Conservation (phyloP, 2,329 filamentous ascomycete genomes). For the Monosporascus sp. region DNA sequence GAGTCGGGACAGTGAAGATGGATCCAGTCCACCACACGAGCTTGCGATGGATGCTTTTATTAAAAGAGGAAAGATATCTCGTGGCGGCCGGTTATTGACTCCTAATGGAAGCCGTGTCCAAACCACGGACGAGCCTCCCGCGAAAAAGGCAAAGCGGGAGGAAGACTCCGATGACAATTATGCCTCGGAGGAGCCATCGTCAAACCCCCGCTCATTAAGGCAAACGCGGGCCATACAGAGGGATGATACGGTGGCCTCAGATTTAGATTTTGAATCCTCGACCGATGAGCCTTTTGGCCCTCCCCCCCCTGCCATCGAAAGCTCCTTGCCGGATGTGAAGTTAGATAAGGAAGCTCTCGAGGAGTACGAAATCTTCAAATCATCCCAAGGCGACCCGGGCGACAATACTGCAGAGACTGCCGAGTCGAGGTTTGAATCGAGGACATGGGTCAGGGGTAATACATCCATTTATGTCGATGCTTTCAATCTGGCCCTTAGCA, state of each 20-base stretch:
- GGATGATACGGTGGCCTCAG: slow-evolving; percentile 21
- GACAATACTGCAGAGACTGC: slow-evolving; percentile 36
- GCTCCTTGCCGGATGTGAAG: slow-evolving; percentile 62
- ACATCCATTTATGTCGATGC: slow-evolving; percentile 96
- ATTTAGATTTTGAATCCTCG: slow-evolving; percentile 28
- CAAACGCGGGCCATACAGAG: slow-evolving; percentile 7
- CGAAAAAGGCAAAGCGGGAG: slow-evolving; percentile 31
- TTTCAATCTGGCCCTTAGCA: slow-evolving; percentile 88
- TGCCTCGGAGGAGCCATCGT: slow-evolving; percentile 20
- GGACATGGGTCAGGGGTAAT: slow-evolving; percentile 67
- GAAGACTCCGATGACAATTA: slow-evolving; percentile 27
- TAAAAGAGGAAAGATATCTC: slow-evolving; percentile 12
- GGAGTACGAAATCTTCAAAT: slow-evolving; percentile 69
- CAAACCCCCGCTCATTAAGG: slow-evolving; percentile 11
- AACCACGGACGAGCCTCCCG: slow-evolving; percentile 21
- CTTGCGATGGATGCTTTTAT: slow-evolving; percentile 27
- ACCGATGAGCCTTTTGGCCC: slow-evolving; percentile 24
- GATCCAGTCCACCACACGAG: background rate
- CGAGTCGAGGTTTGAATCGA: slow-evolving; percentile 38
- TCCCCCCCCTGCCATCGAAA: slow-evolving; percentile 62
- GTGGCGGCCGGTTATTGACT: slow-evolving; percentile 4
- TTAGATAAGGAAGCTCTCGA: slow-evolving; percentile 69
- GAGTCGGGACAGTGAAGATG: slow-evolving; percentile 4
- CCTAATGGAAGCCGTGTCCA: slow-evolving; percentile 3
- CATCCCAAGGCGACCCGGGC: slow-evolving; percentile 45